A percentile compares a stretch with the other conserved stretches of the same genome.
phyloP scores from a whole-genome alignment of 495 filamentous ascomycete species.

The Xylaria curta region DNA sequence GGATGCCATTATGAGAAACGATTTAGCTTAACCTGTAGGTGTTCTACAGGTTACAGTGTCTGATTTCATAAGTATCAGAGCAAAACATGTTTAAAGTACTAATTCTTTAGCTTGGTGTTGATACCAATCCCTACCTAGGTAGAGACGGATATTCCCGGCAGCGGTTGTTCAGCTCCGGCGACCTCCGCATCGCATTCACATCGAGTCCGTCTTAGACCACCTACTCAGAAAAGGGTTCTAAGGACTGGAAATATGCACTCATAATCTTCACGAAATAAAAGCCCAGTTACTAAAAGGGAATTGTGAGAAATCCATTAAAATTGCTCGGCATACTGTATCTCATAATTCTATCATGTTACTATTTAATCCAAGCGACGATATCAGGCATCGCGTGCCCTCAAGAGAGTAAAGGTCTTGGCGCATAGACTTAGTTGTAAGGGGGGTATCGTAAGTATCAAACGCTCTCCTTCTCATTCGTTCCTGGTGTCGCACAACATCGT shows the following conservation, averaged over 20 bases:
- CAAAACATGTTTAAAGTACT: background rate
- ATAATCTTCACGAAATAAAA: background rate
- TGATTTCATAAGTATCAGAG: background rate
- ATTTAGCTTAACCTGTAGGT: background rate
- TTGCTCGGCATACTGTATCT: background rate
- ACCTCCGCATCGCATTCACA: conserved; percentile 6
- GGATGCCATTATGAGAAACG: background rate
- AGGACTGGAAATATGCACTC: background rate
- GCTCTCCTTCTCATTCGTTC: background rate
- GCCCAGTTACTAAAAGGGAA: background rate
- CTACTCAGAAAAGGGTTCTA: background rate
- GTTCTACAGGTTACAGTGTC: background rate
- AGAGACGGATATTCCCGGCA: conserved; percentile 1
- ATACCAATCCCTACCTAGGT: background rate
- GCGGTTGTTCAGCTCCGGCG: conserved; percentile 8
- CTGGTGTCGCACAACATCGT: background rate
- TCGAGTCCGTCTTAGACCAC: background rate
- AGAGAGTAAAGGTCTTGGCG: background rate
- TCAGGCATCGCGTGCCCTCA: background rate
- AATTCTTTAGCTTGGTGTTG: background rate
- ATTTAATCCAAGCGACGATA: background rate
- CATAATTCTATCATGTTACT: background rate
- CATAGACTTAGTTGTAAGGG: background rate
- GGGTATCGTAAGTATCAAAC: conserved; percentile 10
- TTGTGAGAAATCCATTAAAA: background rate